These are phyloP conservation scores for Erysimum cheiri DNA, from an alignment of 441 rosid species.

Conservation along the genomic window DNA sequence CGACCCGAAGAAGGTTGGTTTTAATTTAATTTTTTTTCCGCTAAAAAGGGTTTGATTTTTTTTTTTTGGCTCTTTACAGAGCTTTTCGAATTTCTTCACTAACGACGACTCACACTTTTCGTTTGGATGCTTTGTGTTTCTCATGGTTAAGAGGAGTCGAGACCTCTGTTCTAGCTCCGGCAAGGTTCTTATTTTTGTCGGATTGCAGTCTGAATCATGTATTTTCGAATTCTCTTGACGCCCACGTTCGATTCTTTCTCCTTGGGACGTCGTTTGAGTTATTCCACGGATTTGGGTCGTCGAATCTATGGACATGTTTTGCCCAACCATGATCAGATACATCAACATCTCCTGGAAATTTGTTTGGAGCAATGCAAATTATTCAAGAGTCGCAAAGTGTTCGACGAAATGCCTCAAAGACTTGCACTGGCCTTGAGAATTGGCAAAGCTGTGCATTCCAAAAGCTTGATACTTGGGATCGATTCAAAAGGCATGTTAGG, in stretches of 20 bases:
- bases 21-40: background rate
- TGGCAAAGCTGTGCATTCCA: constrained; percentile 61
- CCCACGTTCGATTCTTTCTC: constrained; percentile 41
- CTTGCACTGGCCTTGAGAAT: constrained; percentile 42
- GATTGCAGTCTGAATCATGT: constrained; percentile 46
- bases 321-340: constrained; percentile 21
- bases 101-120: constrained; percentile 28
- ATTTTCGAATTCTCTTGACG: constrained; percentile 38
- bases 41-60: background rate
- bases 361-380: constrained; percentile 58
- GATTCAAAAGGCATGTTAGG: constrained; percentile 56
- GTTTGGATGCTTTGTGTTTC: constrained; percentile 14
- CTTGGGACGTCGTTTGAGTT: constrained; percentile 42
- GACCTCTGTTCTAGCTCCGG: constrained; percentile 14
- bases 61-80: background rate
- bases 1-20: constrained; percentile 27
- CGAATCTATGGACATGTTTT: background rate
- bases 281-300: constrained; percentile 40
- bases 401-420: constrained; percentile 78
- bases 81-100: constrained; percentile 32
- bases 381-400: constrained; percentile 54
- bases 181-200: constrained; percentile 13
- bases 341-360: constrained; percentile 41
- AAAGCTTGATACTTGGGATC: constrained; percentile 55
- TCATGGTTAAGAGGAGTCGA: constrained; percentile 25